A percentile compares a stretch with the other conserved stretches of the same genome.
phyloP scores from a whole-genome alignment of 2,329 filamentous ascomycete species.

The Beauveria bassiana region DNA sequence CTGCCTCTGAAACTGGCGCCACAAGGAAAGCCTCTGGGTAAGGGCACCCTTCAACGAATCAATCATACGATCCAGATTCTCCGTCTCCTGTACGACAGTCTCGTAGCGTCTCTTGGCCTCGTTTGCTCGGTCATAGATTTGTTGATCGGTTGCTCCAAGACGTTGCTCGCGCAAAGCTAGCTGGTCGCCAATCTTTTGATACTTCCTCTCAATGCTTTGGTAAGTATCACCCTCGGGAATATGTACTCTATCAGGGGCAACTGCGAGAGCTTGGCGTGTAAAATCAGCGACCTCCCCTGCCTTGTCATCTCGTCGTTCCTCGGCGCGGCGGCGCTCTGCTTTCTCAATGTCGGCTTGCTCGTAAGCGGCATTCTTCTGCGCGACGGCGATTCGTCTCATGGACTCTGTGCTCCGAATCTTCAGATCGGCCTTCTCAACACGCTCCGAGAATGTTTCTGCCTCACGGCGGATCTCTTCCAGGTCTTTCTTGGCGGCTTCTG shows the following conservation, averaged over 20 bases:
- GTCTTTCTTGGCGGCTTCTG: constrained; percentile 32
- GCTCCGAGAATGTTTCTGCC: constrained; percentile 34
- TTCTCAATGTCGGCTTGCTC: constrained; percentile 42
- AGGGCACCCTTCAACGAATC: constrained; percentile 51
- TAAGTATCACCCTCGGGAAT: constrained; percentile 59
- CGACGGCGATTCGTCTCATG: constrained; percentile 44
- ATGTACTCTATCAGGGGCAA: constrained; percentile 49
- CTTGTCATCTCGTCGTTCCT: constrained; percentile 40
- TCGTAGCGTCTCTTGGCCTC: constrained; percentile 35
- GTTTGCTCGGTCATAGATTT: constrained; percentile 47
- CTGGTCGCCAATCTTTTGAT: constrained; percentile 47
- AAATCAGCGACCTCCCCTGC: constrained; percentile 44
- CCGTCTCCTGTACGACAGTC: constrained; percentile 34
- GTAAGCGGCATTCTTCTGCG: constrained; percentile 55
- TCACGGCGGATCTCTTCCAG: constrained; percentile 27
- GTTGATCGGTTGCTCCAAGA: constrained; percentile 55
- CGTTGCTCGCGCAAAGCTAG: constrained; percentile 48
- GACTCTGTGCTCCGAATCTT: constrained; percentile 43
- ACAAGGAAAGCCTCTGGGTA: constrained; percentile 61
- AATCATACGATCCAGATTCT: constrained; percentile 34
- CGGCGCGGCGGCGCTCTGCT: constrained; percentile 35
- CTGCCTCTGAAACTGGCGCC: constrained; percentile 71
- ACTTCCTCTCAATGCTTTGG: constrained; percentile 46
- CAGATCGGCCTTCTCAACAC: constrained; percentile 46
- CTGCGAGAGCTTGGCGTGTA: constrained; percentile 42